These are phyloP conservation scores for Ustilago hordei DNA, from an alignment of 1,284 basidiomycete genomes.

Conservation along the genomic window DNA sequence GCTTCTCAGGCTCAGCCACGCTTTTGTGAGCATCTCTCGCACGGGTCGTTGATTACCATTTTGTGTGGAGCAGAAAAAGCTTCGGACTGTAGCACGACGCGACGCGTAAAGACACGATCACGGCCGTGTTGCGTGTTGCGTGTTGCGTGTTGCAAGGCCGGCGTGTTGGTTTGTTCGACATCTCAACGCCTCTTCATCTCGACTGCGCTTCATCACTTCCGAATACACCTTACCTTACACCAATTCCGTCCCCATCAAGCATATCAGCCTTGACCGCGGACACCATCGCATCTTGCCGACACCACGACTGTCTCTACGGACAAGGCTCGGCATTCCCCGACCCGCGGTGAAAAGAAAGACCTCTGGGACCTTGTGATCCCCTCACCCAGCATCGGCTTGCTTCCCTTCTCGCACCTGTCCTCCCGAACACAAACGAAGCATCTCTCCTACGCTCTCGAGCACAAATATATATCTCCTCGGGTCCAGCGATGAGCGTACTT, in stretches of 20 bases:
- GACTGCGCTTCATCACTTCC: neutral
- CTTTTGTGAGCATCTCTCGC: conserved; percentile 23
- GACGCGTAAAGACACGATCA: conserved; percentile 37
- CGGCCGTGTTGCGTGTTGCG: conserved; percentile 3
- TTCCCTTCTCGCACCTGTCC: neutral
- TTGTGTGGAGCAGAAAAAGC: conserved; percentile 20
- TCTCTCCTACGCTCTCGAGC: neutral
- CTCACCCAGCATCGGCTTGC: conserved; percentile 1
- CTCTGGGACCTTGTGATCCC: too few species aligned
- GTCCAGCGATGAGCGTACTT: conserved; percentile 54
- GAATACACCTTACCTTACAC: neutral
- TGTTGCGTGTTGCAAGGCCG: conserved; percentile 6
- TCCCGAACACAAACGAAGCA: neutral
- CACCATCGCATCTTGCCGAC: neutral
- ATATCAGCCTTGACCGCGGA: neutral
- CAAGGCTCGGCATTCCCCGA: neutral
- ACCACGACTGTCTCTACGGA: neutral
- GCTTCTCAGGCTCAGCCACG: conserved; percentile 1
- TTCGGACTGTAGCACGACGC: conserved; percentile 8
- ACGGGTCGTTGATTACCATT: conserved; percentile 19
- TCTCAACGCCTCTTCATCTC: neutral
- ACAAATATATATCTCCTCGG: neutral
- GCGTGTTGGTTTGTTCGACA: conserved; percentile 4
- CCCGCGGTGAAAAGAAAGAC: too few species aligned
- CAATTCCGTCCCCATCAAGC: neutral